These are phyloP conservation scores for Tylopilus vinaceipallidus DNA, from an alignment of 768 basidiomycete genomes.

Conservation along the genomic window DNA sequence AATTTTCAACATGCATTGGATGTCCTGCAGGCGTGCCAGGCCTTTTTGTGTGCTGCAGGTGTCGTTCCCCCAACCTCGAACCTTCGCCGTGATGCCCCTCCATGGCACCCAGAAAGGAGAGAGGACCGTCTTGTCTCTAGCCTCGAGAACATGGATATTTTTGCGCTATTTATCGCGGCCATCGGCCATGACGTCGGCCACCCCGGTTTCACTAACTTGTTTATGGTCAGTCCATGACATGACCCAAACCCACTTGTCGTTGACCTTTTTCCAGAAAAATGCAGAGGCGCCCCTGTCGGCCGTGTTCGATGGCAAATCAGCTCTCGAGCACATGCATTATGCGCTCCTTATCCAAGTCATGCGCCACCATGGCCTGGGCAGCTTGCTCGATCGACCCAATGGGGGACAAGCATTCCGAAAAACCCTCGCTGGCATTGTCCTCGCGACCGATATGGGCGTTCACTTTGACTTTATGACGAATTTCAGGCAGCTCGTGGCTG, in stretches of 20 bases:
- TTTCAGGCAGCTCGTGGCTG: conserved; percentile 50
- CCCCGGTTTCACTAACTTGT: conserved; percentile 90
- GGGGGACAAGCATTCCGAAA: conserved; percentile 57
- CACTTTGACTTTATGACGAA: conserved; percentile 81
- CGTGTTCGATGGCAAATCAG: conserved; percentile 86
- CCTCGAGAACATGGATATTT: conserved; percentile 68
- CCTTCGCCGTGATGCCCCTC: conserved; percentile 39
- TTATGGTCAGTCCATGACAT: conserved; percentile 66
- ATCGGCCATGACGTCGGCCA: conserved; percentile 98
- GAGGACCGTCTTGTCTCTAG: conserved; percentile 36
- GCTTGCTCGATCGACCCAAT: conserved; percentile 56
- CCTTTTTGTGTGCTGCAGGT: conserved; percentile 75
- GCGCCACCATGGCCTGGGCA: conserved; percentile 73
- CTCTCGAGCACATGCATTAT: conserved; percentile 91
- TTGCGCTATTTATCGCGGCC: conserved; percentile 84
- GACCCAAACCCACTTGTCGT: background rate
- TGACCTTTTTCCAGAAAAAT: conserved; percentile 66
- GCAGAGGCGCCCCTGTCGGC: conserved; percentile 85
- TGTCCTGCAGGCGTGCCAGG: conserved; percentile 90
- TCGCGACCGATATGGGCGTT: conserved; percentile 94
- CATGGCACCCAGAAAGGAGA: conserved; percentile 40
- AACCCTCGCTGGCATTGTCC: conserved; percentile 75
- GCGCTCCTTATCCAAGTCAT: conserved; percentile 77
- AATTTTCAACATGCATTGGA: conserved; percentile 97
- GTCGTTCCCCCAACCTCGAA: conserved; percentile 77